Percentiles rank a stretch among this genome's conserved stretches.
These are phyloP conservation scores for Pyrus bretschneideri DNA, from an alignment of 306 rosid species.

Conservation along the genomic window DNA sequence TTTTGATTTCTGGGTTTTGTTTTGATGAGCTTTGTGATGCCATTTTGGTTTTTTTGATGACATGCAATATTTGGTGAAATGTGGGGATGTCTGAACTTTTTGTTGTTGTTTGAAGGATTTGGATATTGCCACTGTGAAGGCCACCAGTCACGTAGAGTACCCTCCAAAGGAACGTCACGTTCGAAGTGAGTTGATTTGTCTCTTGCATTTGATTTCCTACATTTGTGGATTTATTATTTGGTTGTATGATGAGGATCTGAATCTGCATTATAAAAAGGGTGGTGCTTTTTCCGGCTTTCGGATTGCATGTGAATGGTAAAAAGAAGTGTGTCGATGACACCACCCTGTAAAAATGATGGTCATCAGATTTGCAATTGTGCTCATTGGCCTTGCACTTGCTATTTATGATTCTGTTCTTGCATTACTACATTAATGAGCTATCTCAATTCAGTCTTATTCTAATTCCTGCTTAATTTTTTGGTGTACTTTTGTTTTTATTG, in stretches of 20 bases:
- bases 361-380: background rate
- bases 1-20: background rate
- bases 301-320: no score
- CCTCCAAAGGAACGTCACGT: constrained; percentile 96
- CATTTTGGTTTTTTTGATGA: constrained; percentile 1
- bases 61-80: background rate
- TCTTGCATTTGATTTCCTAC: background rate
- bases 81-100: background rate
- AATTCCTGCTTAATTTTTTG: background rate
- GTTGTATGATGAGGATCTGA: background rate
- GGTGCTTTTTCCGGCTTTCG: no score
- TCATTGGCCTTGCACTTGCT: background rate
- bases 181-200: constrained; percentile 53
- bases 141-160: constrained; percentile 79
- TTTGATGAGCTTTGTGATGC: background rate
- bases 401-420: background rate
- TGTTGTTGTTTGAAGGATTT: constrained; percentile 43
- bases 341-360: background rate
- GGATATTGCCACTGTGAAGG: constrained; percentile 91
- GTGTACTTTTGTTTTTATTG: background rate
- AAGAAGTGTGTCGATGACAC: no score
- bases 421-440: background rate
- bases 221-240: background rate
- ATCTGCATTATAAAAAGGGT: background rate
- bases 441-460: background rate